Evolutionary conservation across 176 grass and related monocot species (phyloP).

Genomic region (Zoysia pacifica): DNA sequence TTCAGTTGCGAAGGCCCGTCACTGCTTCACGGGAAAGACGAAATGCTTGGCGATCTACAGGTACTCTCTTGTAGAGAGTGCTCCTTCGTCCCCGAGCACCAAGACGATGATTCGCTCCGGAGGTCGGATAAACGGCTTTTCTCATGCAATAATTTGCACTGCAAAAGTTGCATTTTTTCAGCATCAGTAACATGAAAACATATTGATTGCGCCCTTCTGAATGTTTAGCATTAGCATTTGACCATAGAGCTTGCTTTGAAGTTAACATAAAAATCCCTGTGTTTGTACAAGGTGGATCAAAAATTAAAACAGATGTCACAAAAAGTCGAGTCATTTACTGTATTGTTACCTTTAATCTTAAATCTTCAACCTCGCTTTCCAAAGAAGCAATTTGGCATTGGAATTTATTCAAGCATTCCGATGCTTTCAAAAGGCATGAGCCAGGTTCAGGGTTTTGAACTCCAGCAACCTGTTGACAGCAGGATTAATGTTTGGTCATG

Average conservation of each 20-base stretch:
- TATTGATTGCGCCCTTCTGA: not conserved
- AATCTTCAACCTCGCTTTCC: slow-evolving; percentile 61
- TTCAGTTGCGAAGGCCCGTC: not conserved
- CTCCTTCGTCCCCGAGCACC: slow-evolving; percentile 19
- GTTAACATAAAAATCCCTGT: not conserved
- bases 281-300: not conserved
- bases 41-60: slow-evolving; percentile 47
- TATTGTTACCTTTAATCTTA: slow-evolving; percentile 67
- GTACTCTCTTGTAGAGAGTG: slow-evolving; percentile 11
- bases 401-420: slow-evolving; percentile 63
- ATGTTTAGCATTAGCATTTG: not conserved
- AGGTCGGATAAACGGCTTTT: slow-evolving; percentile 54
- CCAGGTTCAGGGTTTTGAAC: slow-evolving; percentile 47
- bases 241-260: not conserved
- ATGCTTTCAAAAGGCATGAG: slow-evolving; percentile 55
- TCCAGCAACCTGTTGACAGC: slow-evolving; percentile 61
- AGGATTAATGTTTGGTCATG: slow-evolving; percentile 29
- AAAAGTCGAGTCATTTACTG: not conserved
- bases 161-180: not conserved
- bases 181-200: not conserved
- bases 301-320: not conserved
- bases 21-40: slow-evolving; percentile 28
- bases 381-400: slow-evolving; percentile 58
- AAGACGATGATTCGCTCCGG: slow-evolving; percentile 36
- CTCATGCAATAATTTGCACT: slow-evolving; percentile 64